phyloP scores from a whole-genome alignment of 208 protist genomes.

The Trypanosoma lewisi region DNA sequence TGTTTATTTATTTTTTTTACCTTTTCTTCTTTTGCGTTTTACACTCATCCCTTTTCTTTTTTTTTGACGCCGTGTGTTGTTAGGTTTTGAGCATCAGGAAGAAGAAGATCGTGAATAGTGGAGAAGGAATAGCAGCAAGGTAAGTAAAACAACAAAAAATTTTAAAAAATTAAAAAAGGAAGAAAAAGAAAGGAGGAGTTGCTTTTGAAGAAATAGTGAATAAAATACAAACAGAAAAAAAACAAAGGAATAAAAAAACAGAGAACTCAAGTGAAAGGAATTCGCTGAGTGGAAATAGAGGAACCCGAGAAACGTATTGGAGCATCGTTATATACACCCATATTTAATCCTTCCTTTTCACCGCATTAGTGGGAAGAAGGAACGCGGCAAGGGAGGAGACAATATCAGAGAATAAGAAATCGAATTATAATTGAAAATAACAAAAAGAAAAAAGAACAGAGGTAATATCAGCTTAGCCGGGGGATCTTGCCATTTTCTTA shows the following conservation, averaged over 20 bases:
- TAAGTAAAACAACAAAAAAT: slow-evolving; percentile 20
- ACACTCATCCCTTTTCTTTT: slow-evolving; percentile 1
- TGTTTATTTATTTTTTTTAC: not conserved
- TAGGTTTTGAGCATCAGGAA: not conserved
- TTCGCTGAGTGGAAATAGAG: not conserved
- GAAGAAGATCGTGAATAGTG: not conserved
- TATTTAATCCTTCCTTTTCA: not conserved
- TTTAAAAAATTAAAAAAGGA: not conserved
- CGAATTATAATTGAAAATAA: not conserved
- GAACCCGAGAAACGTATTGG: too few relatives aligned
- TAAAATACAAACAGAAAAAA: slow-evolving; percentile 16
- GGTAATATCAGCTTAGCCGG: not conserved
- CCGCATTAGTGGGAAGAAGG: not conserved
- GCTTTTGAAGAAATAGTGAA: not conserved
- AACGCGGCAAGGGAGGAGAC: not conserved
- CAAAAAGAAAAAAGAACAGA: slow-evolving; percentile 14
- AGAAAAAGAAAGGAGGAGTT: not conserved
- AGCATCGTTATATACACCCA: not conserved
- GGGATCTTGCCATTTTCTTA: not conserved
- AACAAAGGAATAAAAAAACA: not conserved
- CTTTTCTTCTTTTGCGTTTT: slow-evolving; percentile 2
- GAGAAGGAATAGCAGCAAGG: not conserved
- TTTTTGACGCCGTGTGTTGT: slow-evolving; percentile 1
- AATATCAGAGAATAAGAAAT: not conserved
- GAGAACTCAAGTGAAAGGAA: not conserved